Conservation (phyloP, 2,329 filamentous ascomycete species). For the Fusarium equiseti region DNA sequence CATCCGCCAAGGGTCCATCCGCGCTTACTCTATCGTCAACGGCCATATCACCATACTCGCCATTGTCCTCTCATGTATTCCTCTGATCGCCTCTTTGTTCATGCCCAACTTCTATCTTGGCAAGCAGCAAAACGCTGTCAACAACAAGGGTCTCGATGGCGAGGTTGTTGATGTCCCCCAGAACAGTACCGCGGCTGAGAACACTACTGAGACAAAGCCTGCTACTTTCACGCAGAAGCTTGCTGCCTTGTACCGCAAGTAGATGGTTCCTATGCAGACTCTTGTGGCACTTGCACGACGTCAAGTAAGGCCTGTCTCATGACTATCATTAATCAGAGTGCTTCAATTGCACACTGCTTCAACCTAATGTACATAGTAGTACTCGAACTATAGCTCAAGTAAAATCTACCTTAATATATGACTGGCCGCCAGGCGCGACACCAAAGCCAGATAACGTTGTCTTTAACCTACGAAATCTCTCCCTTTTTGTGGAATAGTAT, state of each 20-base stretch:
- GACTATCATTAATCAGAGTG: rapidly evolving
- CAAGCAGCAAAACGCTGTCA: conserved; percentile 53
- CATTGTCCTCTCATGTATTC: conserved; percentile 49
- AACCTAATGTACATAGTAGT: neutral
- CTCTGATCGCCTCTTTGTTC: conserved; percentile 53
- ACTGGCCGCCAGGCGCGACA: neutral
- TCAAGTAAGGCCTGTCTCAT: too few relatives aligned
- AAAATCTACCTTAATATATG: neutral
- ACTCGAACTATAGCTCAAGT: neutral
- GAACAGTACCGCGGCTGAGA: neutral
- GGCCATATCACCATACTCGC: conserved; percentile 53
- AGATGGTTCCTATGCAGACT: rapidly evolving
- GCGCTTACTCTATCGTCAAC: conserved; percentile 51
- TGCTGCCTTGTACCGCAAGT: conserved; percentile 24
- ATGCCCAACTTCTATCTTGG: conserved; percentile 58
- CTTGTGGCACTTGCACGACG: rapidly evolving
- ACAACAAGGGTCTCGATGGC: conserved; percentile 51
- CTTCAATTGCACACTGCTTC: rapidly evolving
- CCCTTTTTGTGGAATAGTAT: neutral
- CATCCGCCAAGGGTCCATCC: conserved; percentile 54
- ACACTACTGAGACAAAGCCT: neutral
- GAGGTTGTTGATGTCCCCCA: conserved; percentile 44
- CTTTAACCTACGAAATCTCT: neutral
- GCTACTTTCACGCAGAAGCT: conserved; percentile 21
- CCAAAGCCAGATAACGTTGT: neutral